Evolutionary conservation across 2,329 filamentous ascomycete genomes (phyloP), one percentile per base, ranked within the genome.

Genomic region (Nothophaeocryptopus gaeumannii): DNA sequence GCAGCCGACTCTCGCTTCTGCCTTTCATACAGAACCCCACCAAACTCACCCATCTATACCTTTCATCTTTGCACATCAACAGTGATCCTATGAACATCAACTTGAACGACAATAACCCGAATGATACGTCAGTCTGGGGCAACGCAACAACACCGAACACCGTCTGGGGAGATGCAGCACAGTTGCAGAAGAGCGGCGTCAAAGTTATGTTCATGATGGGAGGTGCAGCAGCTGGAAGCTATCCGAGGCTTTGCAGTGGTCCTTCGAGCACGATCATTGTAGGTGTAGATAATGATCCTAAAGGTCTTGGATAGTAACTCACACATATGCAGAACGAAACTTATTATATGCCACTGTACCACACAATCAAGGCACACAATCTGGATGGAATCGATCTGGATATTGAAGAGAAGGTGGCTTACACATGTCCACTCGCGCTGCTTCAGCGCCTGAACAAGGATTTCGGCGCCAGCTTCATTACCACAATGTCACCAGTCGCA

Each of bases 401-500:
- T 47, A 64, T 65, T 37, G 63, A 66, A 54, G 63, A 66, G 45
- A 29, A 37, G 15, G 60, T 64, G 30, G 38, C 53, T 11, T 43
- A 63, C 29, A 47, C 53, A 26, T 62, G 58, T 45, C 53, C 63
- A n/a, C 50, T 61, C 7, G 55, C 55, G 10, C 56, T 65, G 14
- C 55, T 66, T 8, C 40, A 58, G 34, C 55, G 57, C 3, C 45
- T 65, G 8, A 50, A 60, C 31, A 41, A 48, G 16, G 63, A 65
- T 41, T 58, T 65, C 16, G 63, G 63, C 2, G 12, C 51, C 5
- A 55, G 56, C 16, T 66, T 66, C 59, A 50, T 66, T 49, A 47
- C 61, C 9, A 65, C 63, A 8, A 62, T 66, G 59, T 62, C 63
- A 1, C 63, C 63, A n/a, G 63, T 66, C 1, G 62, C 63, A 5